Conservation (phyloP, 2,329 filamentous ascomycete species). For the Bertia moriformis region DNA sequence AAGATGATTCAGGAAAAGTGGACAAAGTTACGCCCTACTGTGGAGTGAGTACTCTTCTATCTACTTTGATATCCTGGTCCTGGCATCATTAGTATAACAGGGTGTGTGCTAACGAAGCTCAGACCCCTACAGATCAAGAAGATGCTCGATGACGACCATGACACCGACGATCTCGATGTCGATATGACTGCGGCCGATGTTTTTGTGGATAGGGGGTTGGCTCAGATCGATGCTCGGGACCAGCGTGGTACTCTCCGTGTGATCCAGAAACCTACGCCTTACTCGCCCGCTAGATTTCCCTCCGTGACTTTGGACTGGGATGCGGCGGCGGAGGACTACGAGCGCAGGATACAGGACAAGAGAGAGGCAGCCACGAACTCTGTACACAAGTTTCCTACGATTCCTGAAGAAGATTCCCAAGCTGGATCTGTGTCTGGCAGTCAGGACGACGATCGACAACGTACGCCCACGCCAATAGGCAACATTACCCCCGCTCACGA, state of each 20-base stretch:
- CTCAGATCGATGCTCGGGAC: constrained; percentile 15
- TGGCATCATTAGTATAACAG: not conserved
- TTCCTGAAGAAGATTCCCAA: too few species aligned
- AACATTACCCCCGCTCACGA: too few species aligned
- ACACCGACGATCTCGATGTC: constrained; percentile 13
- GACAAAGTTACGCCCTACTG: constrained; percentile 13
- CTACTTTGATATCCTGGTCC: too few species aligned
- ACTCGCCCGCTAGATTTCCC: constrained; percentile 12
- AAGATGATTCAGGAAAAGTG: constrained; percentile 16
- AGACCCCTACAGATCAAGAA: constrained; percentile 19
- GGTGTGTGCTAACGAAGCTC: not conserved
- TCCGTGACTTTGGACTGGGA: constrained; percentile 20
- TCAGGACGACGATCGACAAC: too few species aligned
- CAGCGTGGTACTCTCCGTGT: constrained; percentile 17
- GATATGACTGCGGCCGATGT: constrained; percentile 19
- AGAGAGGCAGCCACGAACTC: constrained; percentile 4
- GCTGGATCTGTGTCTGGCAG: too few species aligned
- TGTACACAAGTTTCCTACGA: constrained; percentile 4
- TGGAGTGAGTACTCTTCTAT: constrained; percentile 11
- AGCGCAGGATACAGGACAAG: constrained; percentile 6
- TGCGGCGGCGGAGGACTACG: constrained; percentile 8
- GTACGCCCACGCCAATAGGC: too few species aligned
- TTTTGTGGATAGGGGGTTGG: constrained; percentile 19
- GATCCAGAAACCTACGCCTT: constrained; percentile 12
- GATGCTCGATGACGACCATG: constrained; percentile 17